A percentile compares a stretch with the other conserved stretches of the same genome.
Conservation (phyloP, 306 rosid species). For the Herpetospermum pedunculosum region DNA sequence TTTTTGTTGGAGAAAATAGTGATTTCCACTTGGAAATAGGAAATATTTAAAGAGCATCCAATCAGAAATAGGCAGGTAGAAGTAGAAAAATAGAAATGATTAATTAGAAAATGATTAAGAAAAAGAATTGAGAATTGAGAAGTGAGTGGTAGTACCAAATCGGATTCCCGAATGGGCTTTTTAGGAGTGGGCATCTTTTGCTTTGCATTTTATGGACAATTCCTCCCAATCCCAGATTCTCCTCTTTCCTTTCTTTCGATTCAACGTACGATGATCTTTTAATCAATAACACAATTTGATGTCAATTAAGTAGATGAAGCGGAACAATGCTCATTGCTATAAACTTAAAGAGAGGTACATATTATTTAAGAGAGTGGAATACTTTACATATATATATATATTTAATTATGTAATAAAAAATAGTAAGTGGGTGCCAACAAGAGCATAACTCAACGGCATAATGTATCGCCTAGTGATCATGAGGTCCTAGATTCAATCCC, state of each 20-base stretch:
- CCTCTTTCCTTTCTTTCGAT: background rate
- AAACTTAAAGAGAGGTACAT: too few relatives aligned
- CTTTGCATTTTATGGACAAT: constrained; percentile 8
- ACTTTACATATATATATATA: too few relatives aligned
- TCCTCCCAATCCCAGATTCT: background rate
- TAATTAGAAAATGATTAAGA: background rate
- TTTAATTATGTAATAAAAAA: background rate
- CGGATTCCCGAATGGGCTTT: background rate
- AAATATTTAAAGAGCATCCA: background rate
- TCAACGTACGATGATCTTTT: too few relatives aligned
- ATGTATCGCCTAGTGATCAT: too few relatives aligned
- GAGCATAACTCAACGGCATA: too few relatives aligned
- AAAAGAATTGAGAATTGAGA: background rate
- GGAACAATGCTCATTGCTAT: too few relatives aligned
- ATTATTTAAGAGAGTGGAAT: too few relatives aligned
- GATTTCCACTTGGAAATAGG: background rate
- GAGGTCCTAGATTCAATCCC: too few relatives aligned
- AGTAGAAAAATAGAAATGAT: background rate
- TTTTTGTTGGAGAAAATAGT: background rate
- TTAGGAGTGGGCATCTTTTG: constrained; percentile 7
- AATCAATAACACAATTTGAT: too few relatives aligned
- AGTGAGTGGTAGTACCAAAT: background rate
- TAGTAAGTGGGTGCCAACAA: too few relatives aligned
- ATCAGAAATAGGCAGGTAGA: background rate
- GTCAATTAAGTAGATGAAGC: too few relatives aligned